Conservation (phyloP, 2,329 filamentous ascomycete species). For the Aureobasidium sp. region DNA sequence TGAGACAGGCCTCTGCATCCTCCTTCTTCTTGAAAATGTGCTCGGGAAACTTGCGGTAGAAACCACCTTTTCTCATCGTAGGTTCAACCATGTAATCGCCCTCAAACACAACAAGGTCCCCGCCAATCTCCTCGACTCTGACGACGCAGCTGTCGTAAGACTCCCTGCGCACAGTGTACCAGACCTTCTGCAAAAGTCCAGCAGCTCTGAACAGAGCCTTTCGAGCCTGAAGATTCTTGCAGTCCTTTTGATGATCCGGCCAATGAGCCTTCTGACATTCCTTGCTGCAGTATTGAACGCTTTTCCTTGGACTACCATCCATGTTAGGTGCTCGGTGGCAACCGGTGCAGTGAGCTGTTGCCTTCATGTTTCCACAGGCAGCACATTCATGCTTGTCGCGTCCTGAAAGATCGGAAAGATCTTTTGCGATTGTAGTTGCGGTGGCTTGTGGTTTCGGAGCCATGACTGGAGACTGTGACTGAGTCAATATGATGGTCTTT, state of each 20-base stretch:
- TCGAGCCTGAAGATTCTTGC: background rate
- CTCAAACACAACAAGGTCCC: slow-evolving; percentile 6
- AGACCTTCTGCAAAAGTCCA: slow-evolving; percentile 19
- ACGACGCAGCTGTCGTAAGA: slow-evolving; percentile 7
- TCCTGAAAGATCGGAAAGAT: no score
- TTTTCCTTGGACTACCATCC: background rate
- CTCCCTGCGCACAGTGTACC: slow-evolving; percentile 16
- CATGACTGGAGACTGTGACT: no score
- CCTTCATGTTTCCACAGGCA: background rate
- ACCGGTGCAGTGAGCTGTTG: background rate
- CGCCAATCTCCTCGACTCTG: background rate
- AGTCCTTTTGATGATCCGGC: slow-evolving; percentile 10
- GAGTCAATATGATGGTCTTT: no score
- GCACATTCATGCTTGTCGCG: background rate
- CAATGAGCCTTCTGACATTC: slow-evolving; percentile 18
- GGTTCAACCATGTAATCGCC: background rate
- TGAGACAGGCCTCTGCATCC: background rate
- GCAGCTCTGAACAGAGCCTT: slow-evolving; percentile 21
- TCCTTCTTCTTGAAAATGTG: slow-evolving; percentile 15
- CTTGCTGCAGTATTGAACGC: slow-evolving; percentile 18
- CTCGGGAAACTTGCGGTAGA: slow-evolving; percentile 10
- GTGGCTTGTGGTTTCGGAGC: no score
- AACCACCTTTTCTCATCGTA: background rate
- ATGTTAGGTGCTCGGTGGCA: background rate
- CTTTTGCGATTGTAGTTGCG: no score